These are phyloP conservation scores for Scheffersomyces lignicola DNA, from an alignment of 1,139 yeast genomes.

Conservation along the genomic window DNA sequence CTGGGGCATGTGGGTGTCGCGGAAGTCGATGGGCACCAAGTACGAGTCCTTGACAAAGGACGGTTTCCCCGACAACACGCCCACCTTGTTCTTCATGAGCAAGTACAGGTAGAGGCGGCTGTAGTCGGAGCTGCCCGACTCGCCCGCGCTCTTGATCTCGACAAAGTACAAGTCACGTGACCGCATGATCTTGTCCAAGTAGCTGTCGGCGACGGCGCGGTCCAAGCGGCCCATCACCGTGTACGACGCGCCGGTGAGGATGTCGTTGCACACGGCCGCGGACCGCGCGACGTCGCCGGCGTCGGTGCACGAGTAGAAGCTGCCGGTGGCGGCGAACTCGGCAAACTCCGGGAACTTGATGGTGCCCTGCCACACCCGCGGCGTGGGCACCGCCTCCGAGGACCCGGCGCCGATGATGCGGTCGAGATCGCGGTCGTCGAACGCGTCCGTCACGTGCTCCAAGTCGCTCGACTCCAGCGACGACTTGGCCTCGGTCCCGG, in stretches of 20 bases:
- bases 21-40: slow-evolving; percentile 47
- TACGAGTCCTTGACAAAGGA: slow-evolving; percentile 65
- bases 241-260: slow-evolving; percentile 32
- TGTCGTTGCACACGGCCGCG: slow-evolving; percentile 32
- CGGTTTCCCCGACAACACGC: slow-evolving; percentile 57
- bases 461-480: slow-evolving; percentile 14
- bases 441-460: slow-evolving; percentile 8
- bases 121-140: slow-evolving; percentile 31
- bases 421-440: slow-evolving; percentile 24
- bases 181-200: slow-evolving; percentile 48
- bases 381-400: slow-evolving; percentile 5
- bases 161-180: slow-evolving; percentile 55
- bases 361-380: slow-evolving; percentile 54
- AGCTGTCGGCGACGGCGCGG: slow-evolving; percentile 52
- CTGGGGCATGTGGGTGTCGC: slow-evolving; percentile 25
- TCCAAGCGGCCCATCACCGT: slow-evolving; percentile 67
- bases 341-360: slow-evolving; percentile 58
- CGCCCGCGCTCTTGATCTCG: slow-evolving; percentile 29
- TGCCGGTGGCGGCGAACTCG: slow-evolving; percentile 44
- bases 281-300: slow-evolving; percentile 27
- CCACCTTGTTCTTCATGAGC: slow-evolving; percentile 50
- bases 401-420: slow-evolving; percentile 15
- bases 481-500: slow-evolving; percentile 7
- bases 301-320: slow-evolving; percentile 40
- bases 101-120: slow-evolving; percentile 56